Percentiles rank a stretch among this genome's conserved stretches.
Conservation (phyloP, 2,329 filamentous ascomycete species). For the Phialemoniopsis sp. region DNA sequence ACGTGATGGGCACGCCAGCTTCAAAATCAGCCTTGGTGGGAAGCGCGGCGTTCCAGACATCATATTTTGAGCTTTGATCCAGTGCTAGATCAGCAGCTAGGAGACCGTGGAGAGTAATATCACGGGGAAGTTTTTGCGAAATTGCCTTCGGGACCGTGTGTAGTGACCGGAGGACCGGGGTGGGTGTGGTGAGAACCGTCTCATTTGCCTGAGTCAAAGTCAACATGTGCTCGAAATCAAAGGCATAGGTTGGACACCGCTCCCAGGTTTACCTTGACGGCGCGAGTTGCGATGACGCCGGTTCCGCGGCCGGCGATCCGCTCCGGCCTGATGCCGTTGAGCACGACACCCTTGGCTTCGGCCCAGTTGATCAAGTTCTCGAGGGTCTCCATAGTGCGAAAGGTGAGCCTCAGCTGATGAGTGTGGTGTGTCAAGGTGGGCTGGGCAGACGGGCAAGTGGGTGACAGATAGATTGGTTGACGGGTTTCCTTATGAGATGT, state of each 20-base stretch:
- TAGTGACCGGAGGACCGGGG: constrained; percentile 59
- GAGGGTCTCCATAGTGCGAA: too few species aligned
- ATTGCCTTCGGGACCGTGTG: constrained; percentile 54
- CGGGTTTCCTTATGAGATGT: too few species aligned
- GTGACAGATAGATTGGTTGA: too few species aligned
- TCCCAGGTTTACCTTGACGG: constrained; percentile 52
- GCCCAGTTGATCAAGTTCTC: constrained; percentile 64
- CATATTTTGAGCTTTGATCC: constrained; percentile 40
- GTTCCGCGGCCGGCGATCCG: constrained; percentile 69
- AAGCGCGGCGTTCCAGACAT: constrained; percentile 63
- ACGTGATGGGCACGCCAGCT: constrained; percentile 40
- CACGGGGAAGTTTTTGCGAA: constrained; percentile 42
- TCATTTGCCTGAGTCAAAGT: constrained; percentile 32
- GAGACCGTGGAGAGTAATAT: constrained; percentile 64
- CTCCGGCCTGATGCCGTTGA: constrained; percentile 64
- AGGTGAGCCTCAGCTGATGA: too few species aligned
- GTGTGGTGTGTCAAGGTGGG: too few species aligned
- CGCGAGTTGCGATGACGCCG: constrained; percentile 68
- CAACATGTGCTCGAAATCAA: constrained; percentile 1
- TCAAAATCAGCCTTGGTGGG: constrained; percentile 58
- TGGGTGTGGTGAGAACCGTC: constrained; percentile 61
- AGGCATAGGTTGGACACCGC: neutral
- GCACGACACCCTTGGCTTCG: constrained; percentile 55
- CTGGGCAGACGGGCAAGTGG: too few species aligned
- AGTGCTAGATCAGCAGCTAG: constrained; percentile 66